Percentiles rank a stretch among this genome's conserved stretches.
These are phyloP conservation scores for Tetrapisispora pingtungensis DNA, from an alignment of 805 yeast genomes.

Conservation along the genomic window DNA sequence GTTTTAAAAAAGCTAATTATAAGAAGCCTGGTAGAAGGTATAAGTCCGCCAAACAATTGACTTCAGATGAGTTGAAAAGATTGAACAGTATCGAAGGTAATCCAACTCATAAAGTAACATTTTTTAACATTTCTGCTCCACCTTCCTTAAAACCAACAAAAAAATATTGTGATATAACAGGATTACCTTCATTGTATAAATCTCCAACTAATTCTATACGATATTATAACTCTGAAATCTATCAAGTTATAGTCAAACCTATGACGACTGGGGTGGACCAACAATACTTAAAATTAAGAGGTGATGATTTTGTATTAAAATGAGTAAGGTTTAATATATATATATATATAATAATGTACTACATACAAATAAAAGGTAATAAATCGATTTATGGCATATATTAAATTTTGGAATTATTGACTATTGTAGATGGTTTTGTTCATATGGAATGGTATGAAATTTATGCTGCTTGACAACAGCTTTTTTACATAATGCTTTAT, in stretches of 20 bases:
- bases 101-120: constrained; percentile 38
- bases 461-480: too few species aligned
- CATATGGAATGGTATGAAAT: too few species aligned
- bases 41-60: constrained; percentile 63
- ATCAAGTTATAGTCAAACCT: constrained; percentile 56
- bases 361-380: too few species aligned
- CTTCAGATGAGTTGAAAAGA: constrained; percentile 71
- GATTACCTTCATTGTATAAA: constrained; percentile 67
- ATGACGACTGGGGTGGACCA: constrained; percentile 91
- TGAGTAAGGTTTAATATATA: constrained; percentile 12
- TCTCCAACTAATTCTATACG: constrained; percentile 66
- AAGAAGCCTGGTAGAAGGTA: constrained; percentile 49
- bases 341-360: too few species aligned
- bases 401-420: too few species aligned
- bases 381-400: too few species aligned
- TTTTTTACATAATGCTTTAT: background rate
- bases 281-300: constrained; percentile 76
- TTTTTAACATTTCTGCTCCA: constrained; percentile 66
- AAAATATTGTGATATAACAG: constrained; percentile 90
- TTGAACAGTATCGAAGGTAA: constrained; percentile 26
- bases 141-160: constrained; percentile 76
- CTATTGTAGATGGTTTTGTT: too few species aligned
- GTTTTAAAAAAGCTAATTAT: constrained; percentile 51
- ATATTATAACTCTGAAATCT: constrained; percentile 76
- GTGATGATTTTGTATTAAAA: constrained; percentile 77